Evolutionary conservation across 2,329 filamentous ascomycete species (phyloP), one percentile per base, ranked within the genome.

Genomic region (Fusarium staphyleae): DNA sequence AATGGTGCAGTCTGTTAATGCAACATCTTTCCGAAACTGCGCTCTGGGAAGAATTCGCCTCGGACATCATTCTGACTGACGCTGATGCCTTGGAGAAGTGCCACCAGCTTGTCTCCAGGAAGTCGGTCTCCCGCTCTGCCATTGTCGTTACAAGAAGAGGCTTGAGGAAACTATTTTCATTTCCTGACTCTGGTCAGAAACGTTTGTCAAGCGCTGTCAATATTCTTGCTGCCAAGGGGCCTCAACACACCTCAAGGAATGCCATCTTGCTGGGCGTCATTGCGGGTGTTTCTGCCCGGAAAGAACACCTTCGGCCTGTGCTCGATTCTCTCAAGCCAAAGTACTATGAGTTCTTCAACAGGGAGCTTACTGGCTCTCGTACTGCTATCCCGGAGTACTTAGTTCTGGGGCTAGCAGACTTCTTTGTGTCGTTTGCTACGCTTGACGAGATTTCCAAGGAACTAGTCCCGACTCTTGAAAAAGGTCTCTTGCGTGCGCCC

Each of bases 1-100:
- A 96, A 73, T 99, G 93, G 93, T 91, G 87, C 72, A 89, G 88
- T 52, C 73, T 93, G 52, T 76, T 97, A 43, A 83, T 96, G 63
- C 87, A 93, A 67, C 81, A 88, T 52, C 79, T 92, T 19, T 83
- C 83, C 26, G 81, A 81, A 40, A 83, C 83, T 13, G 70, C 81
- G 9, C 72, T 83, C 35, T 92, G 87, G 87, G 82, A 84, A 43
- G 79, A 79, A 66, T 86, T 87, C 71, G 84, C 84, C 46, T 69
- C 80, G 60, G 86, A 91, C 28, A 75, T 95, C 34, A 75, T 96
- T 22, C 73, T 84, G 28, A 83, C 88, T 41, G 81, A 89, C 70
- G 90, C 91, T 18, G 86, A 87, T 69, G 84, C 87, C 13, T 77
- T 97, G 48, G 91, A 96, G 66, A 88, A 86, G 65, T 95, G 91